Conservation (phyloP, 73 alveolate species). For the Urostyla sp. region DNA sequence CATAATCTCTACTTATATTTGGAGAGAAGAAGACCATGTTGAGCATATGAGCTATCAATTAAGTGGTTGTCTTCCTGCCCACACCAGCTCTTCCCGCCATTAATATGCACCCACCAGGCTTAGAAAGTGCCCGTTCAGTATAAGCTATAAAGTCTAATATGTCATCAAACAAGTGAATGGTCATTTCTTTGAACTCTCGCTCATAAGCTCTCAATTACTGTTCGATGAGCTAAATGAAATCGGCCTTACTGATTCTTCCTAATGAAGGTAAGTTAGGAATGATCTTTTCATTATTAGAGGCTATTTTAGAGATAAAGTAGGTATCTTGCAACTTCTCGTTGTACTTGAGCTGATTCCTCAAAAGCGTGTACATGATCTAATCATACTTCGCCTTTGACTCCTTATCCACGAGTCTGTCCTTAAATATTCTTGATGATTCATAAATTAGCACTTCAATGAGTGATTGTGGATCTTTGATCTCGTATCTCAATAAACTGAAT, state of each 20-base stretch:
- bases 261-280: constrained; percentile 63
- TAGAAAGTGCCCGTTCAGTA: constrained; percentile 80
- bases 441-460: constrained; percentile 94
- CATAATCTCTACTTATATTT: constrained; percentile 85
- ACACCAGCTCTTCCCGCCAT: constrained; percentile 98
- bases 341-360: constrained; percentile 72
- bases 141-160: constrained; percentile 76
- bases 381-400: constrained; percentile 88
- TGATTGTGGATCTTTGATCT: constrained; percentile 86
- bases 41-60: constrained; percentile 86
- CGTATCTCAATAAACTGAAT: constrained; percentile 96
- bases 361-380: constrained; percentile 63
- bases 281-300: constrained; percentile 52
- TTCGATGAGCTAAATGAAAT: constrained; percentile 71
- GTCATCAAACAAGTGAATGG: constrained; percentile 87
- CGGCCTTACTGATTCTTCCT: constrained; percentile 75
- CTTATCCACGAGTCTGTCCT: constrained; percentile 96
- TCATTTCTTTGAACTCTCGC: constrained; percentile 93
- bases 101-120: constrained; percentile 85
- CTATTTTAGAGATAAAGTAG: constrained; percentile 75
- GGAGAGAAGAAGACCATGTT: constrained; percentile 78
- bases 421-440: constrained; percentile 96
- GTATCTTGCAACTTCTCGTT: constrained; percentile 70
- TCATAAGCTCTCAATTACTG: constrained; percentile 86
- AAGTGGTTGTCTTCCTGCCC: constrained; percentile 95